phyloP scores from a whole-genome alignment of 1,284 basidiomycete genomes.

The Irpex lacteus region DNA sequence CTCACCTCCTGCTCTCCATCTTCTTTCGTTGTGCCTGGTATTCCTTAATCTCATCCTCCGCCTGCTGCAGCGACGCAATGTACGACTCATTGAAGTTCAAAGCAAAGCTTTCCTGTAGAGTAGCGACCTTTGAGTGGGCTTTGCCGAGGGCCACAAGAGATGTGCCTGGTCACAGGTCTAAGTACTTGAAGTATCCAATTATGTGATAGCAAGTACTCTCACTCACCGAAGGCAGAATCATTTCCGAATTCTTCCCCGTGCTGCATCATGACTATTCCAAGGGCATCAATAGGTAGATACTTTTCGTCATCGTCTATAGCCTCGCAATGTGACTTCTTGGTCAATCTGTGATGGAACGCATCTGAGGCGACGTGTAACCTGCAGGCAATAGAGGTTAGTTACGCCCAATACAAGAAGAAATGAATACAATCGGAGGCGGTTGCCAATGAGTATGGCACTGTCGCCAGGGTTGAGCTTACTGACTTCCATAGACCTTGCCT shows the following conservation, averaged over 20 bases:
- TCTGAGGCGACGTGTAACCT: conserved; percentile 64
- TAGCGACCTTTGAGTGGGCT: conserved; percentile 79
- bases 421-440: not conserved
- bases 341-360: conserved; percentile 56
- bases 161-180: conserved; percentile 42
- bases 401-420: not conserved
- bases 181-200: not conserved
- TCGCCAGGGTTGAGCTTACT: not conserved
- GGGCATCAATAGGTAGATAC: conserved; percentile 67
- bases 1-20: conserved; percentile 74
- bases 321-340: conserved; percentile 65
- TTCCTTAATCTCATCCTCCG: conserved; percentile 67
- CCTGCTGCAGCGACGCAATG: conserved; percentile 58
- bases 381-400: not conserved
- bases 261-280: conserved; percentile 83
- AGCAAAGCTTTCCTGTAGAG: conserved; percentile 77
- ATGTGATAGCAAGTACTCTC: not conserved
- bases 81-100: conserved; percentile 71
- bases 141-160: conserved; percentile 72
- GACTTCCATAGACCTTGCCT: conserved; percentile 34
- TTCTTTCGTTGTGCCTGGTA: conserved; percentile 73
- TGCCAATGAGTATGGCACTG: not conserved
- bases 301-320: conserved; percentile 60
- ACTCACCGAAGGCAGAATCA: conserved; percentile 63
- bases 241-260: conserved; percentile 82